Percentiles rank a stretch among this genome's conserved stretches.
Conservation (phyloP, 1,139 yeast genomes). For the Casaregolazyma suthepensis region DNA sequence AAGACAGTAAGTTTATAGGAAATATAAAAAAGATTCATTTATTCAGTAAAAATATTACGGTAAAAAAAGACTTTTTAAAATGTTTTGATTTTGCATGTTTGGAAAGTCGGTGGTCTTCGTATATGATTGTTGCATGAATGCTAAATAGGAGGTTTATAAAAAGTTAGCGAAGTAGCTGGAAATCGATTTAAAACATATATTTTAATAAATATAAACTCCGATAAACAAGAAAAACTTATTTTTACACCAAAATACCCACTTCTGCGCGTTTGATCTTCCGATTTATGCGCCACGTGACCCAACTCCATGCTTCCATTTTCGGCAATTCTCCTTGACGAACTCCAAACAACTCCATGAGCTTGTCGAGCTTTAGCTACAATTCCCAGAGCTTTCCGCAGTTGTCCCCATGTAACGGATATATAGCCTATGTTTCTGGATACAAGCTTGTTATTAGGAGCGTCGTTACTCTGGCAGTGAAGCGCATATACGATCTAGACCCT, state of each 20-base stretch:
- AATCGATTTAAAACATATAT: background rate
- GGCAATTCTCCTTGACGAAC: background rate
- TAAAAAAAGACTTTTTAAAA: too few species aligned
- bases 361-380: conserved; percentile 8
- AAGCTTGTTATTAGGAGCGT: conserved; percentile 19
- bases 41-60: background rate
- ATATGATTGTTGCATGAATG: background rate
- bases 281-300: background rate
- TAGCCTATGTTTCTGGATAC: conserved; percentile 22
- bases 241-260: background rate
- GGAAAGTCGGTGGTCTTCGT: background rate
- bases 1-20: background rate
- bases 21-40: background rate
- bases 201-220: too few species aligned
- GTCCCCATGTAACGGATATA: conserved; percentile 17
- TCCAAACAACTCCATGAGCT: conserved; percentile 6
- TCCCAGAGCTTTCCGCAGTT: conserved; percentile 14
- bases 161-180: background rate
- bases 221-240: background rate
- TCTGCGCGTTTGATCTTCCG: background rate
- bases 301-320: background rate
- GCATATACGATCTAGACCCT: conserved; percentile 15
- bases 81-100: background rate
- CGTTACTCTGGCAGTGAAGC: conserved; percentile 19
- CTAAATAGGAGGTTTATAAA: background rate